Conservation (phyloP, 352 stramenopile genomes). For the Phytophthora ohioensis region DNA sequence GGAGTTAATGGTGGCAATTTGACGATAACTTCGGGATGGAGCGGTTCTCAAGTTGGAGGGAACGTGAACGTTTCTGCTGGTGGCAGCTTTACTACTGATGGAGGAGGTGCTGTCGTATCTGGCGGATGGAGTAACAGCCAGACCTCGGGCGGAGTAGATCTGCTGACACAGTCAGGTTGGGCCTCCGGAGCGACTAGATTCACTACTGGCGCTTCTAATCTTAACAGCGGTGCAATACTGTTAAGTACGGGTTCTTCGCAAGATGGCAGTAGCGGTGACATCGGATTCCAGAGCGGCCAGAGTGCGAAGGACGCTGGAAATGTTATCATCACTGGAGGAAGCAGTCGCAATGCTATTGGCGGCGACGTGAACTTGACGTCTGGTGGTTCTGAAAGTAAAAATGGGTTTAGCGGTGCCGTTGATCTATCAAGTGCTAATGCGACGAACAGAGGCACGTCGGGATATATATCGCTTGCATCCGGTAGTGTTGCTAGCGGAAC, state of each 20-base stretch:
- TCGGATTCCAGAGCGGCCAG: conserved; percentile 19
- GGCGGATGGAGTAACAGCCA: conserved; percentile 29
- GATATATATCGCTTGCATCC: conserved; percentile 24
- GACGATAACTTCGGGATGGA: conserved; percentile 25
- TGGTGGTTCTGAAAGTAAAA: conserved; percentile 20
- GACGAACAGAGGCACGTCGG: conserved; percentile 19
- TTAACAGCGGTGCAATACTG: conserved; percentile 19
- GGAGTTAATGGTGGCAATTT: conserved; percentile 28
- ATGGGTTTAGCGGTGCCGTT: conserved; percentile 26
- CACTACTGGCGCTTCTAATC: conserved; percentile 25
- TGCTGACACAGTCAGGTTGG: conserved; percentile 16
- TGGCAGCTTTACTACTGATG: conserved; percentile 19
- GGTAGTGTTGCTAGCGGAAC: conserved; percentile 16
- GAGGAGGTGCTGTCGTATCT: conserved; percentile 21
- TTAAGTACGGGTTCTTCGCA: conserved; percentile 27
- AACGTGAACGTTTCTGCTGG: conserved; percentile 37
- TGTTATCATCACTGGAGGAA: conserved; percentile 26
- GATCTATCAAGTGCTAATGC: conserved; percentile 20
- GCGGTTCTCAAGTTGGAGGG: conserved; percentile 19
- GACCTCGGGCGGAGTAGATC: conserved; percentile 23
- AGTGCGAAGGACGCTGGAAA: conserved; percentile 30
- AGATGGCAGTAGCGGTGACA: conserved; percentile 34
- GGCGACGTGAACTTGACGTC: conserved; percentile 27
- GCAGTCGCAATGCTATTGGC: conserved; percentile 19
- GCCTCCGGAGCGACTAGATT: conserved; percentile 21